Base-by-base conservation (phyloP, 305 asterid species). In the Rubia tinctorum region DNA sequence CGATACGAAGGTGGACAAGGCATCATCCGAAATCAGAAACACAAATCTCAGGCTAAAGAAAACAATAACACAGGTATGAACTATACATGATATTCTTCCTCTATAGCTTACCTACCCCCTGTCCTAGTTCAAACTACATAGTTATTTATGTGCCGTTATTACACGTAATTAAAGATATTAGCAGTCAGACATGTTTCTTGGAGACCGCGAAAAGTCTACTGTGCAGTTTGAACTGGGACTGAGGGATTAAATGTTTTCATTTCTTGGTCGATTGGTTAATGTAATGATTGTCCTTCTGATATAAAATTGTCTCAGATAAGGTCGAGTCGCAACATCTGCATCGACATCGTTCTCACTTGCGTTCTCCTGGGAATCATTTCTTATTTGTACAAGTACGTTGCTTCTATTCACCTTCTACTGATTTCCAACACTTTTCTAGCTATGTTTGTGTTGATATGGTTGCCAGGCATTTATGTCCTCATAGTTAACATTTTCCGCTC, bases 1-100 rank as follows among this genome's bases (percentile, higher is more conserved):
- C 9, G 97, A 93, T 9, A 81, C 91, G 0, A 93, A 93, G 97
- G 96, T 87, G 74, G 97, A 91, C 76, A 89, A 75, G 88, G 90
- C 91, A 74, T 55, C 88, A 22, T 73, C 83, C 58, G 88, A 85
- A 69, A 77, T 93, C 27, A 85, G 81, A 82, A 89, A 79, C 68
- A 91, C 87, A 45, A 93, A 93, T 76, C 88, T 87, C 66, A 80
- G 87, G 76, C 90, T 93, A 74, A 93, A 88, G 85, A 81, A 85
- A 63, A 88, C 93, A 51, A 40, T 93, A 70, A 70, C 49, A 53
- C 10, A 53, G 7, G 59, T 53, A 53, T 53, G 59, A 53, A 17
- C 18, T 6, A 30, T 30, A 30, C 53, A 67, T 76, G 87, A 96
- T 87, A 73, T 61, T 60, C 8, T 39, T 20, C 30, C 66, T 23